Conservation (phyloP, 148 eudicot genomes). For the Agrostemma githago region DNA sequence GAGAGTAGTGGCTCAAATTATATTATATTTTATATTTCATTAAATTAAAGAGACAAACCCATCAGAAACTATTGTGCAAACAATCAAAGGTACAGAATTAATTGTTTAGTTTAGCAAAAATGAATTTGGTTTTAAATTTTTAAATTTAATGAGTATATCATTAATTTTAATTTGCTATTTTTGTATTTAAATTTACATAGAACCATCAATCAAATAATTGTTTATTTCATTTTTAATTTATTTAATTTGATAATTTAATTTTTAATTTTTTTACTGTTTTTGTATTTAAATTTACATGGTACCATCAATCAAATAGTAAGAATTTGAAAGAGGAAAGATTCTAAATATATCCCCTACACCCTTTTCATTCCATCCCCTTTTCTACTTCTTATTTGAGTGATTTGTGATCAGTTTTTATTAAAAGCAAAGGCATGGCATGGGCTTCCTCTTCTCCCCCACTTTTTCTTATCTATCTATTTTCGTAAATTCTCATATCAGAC, state of each 20-base stretch:
- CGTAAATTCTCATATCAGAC: neutral
- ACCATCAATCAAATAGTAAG: neutral
- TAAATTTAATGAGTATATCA: too few relatives aligned
- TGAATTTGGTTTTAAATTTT: too few relatives aligned
- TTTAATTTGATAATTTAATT: neutral
- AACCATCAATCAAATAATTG: too few relatives aligned
- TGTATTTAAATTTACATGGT: neutral
- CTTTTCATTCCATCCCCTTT: constrained; percentile 25
- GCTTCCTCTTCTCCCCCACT: constrained; percentile 26
- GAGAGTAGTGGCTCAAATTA: neutral
- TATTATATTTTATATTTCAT: constrained; percentile 8
- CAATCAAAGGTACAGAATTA: constrained; percentile 15
- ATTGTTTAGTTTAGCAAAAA: neutral
- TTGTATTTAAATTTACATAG: too few relatives aligned
- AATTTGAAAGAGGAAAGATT: constrained; percentile 12
- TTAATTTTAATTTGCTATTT: too few relatives aligned
- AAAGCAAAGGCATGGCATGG: constrained; percentile 28
- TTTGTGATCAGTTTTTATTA: constrained; percentile 17
- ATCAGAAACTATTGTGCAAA: constrained; percentile 19
- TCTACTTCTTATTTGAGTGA: constrained; percentile 4
- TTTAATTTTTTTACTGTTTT: neutral
- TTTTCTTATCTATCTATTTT: constrained; percentile 16
- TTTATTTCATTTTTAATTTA: neutral
- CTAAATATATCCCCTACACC: constrained; percentile 25
- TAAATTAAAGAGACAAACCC: constrained; percentile 29